phyloP scores from a whole-genome alignment of 305 asterid genomes.

The Fraxinus paxiana region DNA sequence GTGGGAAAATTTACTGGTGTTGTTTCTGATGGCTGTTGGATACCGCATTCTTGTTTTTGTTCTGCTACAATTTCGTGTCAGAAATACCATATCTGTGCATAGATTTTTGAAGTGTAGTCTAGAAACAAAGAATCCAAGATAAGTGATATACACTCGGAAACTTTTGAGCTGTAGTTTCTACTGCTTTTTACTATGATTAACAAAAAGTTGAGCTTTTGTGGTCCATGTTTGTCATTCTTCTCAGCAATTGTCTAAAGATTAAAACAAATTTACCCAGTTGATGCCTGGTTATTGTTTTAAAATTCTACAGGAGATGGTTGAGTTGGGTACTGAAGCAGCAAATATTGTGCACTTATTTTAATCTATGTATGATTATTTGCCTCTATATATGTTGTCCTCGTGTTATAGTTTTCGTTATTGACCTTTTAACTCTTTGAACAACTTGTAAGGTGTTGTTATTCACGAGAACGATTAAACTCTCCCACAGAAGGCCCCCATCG shows the following conservation, averaged over 20 bases:
- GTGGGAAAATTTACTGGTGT: conserved; percentile 70
- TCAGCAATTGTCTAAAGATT: not conserved
- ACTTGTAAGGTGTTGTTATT: not conserved
- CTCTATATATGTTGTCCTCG: not conserved
- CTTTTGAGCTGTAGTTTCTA: conserved; percentile 6
- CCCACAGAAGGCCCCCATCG: not conserved
- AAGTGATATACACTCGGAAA: conserved; percentile 14
- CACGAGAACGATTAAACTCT: not conserved
- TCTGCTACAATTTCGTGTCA: conserved; percentile 51
- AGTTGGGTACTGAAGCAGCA: not conserved
- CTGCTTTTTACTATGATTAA: not conserved
- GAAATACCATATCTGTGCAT: conserved; percentile 37
- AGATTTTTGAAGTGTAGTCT: conserved; percentile 43
- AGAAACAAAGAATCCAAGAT: conserved; percentile 44
- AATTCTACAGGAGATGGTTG: not conserved
- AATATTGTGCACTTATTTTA: not conserved
- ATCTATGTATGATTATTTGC: not conserved
- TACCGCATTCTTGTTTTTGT: conserved; percentile 57
- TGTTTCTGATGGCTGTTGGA: conserved; percentile 74
- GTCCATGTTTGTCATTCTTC: not conserved
- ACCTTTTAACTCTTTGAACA: not conserved
- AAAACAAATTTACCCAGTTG: not conserved
- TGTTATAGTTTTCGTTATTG: not conserved
- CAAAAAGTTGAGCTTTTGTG: not conserved
- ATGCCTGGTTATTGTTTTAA: not conserved